Evolutionary conservation across 2,329 filamentous ascomycete genomes (phyloP), one percentile per base, ranked within the genome.

Genomic region (Phaeoacremonium minimum): DNA sequence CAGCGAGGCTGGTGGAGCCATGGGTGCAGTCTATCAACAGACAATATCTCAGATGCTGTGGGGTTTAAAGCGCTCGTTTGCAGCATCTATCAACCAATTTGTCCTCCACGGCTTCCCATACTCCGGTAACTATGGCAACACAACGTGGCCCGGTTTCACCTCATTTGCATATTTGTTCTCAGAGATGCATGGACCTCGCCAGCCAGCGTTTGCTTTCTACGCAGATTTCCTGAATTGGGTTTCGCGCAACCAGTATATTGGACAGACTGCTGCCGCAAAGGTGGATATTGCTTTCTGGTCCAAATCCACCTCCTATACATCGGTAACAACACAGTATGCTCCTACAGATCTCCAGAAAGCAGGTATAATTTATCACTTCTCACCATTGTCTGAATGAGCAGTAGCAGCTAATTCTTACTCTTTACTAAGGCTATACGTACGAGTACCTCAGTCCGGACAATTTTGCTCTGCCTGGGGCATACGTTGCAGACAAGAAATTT

Each of bases 71-170:
- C 51, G 56, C 5, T 57, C 61, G 0, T 50, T 64, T 30, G 57
- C 59, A 2, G 67, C 57, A 4, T 60, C 59, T 2, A 51, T 71
- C 14, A 72, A 66, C 28, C 57, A 64, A 29, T 47, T 65, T 26
- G 57, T 73, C 5, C 45, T 71, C 7, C 69, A 74, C 40, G 69
- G 68, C 0, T 53, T 53, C 31, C 47, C 64, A 0, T 68, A 64
- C 33, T 56, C 57, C 1, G 62, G 60, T 3, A 44, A 59, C 5
- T 72, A 71, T 36, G 47, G 48, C 0, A 60, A 64, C 33, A 72
- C 69, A 1, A 71, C 69, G 0, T 74, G 69, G 69, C 70, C 70
- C 0, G 65, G 63, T 0, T 69, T 60, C 35, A 63, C 61, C 1
- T 55, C 67, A 0, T 72, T 73, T 38, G 39, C 35, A 6, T 73